These are phyloP conservation scores for Trichoderma atroviride DNA, from an alignment of 2,329 filamentous ascomycete genomes.

Conservation along the genomic window DNA sequence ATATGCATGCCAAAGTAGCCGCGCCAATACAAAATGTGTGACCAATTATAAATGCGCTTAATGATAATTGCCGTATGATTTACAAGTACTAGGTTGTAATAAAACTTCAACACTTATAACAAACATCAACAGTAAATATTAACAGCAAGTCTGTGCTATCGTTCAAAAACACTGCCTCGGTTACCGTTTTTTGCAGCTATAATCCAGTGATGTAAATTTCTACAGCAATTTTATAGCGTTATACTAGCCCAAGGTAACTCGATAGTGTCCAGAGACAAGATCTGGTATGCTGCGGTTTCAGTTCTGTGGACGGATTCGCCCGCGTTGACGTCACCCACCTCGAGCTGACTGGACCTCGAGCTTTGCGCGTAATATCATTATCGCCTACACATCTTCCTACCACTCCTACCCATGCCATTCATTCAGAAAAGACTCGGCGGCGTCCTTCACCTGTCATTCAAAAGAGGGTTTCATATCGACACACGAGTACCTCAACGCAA, in stretches of 20 bases:
- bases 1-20: constrained; percentile 20
- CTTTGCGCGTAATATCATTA: neutral
- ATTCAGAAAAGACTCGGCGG: neutral
- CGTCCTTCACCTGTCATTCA: neutral
- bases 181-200: neutral
- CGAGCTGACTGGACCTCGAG: neutral
- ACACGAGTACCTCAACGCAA: neutral
- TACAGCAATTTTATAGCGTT: neutral
- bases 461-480: neutral
- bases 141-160: neutral
- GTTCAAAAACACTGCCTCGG: neutral
- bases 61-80: neutral
- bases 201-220: neutral
- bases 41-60: neutral
- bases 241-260: neutral
- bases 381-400: neutral
- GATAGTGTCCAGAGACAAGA: neutral
- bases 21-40: constrained; percentile 15
- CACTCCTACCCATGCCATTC: constrained; percentile 10
- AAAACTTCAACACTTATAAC: neutral
- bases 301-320: neutral
- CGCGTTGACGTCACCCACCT: constrained; percentile 24
- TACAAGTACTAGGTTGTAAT: neutral
- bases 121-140: no score
- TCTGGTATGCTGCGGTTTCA: neutral